Base-by-base conservation (phyloP, 2,329 filamentous ascomycete genomes). In the Leptographium procerum region DNA sequence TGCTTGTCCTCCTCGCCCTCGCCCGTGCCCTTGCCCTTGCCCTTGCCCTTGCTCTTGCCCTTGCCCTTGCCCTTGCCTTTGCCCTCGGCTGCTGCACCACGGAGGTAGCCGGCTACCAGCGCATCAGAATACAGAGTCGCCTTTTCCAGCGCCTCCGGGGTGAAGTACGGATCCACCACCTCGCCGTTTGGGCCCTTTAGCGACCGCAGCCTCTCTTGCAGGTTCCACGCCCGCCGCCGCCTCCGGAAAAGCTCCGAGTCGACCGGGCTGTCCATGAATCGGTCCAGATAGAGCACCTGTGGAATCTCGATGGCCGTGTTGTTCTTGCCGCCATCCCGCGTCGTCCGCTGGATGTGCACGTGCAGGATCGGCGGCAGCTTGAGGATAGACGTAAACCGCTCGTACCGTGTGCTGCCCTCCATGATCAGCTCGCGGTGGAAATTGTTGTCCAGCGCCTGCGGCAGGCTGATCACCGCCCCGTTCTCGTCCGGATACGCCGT, bases 341-440 rank as follows among this genome's bases (percentile, higher is more conserved):
- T 85, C 4, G 88, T 86, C 6, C 94, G 85, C 68, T 95, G 90
- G 34, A 99, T 89, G 63, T 91, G 88, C 51, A 99, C 84, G 66
- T 96, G 91, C 22, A 97, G 75, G 34, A 99, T 82, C 0, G 91
- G 91, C 0, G 94, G 91, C 13, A 91, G 75, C n/a, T 79, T 78
- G 61, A 82, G 82, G 62, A 95, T 88, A 1, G 88, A 86, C 8
- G 84, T 84, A 69, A 86, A 92, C 59, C 70, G 78, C 73, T 59
- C 83, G 72, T 67, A 82, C 55, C 60, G 55, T 66, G 67, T 75
- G 68, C 82, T 81, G 60, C 83, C 83, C 28, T 87, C 80, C 34
- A 85, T 84, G 33, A 92, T 82, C 31, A 85, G 81, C 65, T 94
- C 86, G 52, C 86, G 82, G 65, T 95, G 90, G 67, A 96, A 96